Evolutionary conservation across 805 yeast genomes (phyloP).

Genomic region (Cyberlindnera suaveolens): DNA sequence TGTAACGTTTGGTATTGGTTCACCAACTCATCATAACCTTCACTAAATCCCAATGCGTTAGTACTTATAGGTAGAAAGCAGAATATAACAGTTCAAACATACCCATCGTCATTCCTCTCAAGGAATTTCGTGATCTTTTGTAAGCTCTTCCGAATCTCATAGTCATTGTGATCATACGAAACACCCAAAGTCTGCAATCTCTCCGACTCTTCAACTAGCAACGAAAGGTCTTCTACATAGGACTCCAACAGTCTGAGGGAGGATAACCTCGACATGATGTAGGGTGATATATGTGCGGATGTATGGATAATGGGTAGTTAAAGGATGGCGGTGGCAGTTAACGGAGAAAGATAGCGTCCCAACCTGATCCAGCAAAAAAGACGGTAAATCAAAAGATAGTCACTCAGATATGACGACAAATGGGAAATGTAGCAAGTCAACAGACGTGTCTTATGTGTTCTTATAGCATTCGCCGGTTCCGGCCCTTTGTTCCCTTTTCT

Average conservation of each 20-base stretch:
- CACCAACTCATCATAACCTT: slow-evolving; percentile 23
- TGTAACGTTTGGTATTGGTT: slow-evolving; percentile 11
- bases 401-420: too few species aligned
- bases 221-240: slow-evolving; percentile 21
- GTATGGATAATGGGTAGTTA: too few species aligned
- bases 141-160: slow-evolving; percentile 18
- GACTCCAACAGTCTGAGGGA: slow-evolving; percentile 22
- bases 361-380: too few species aligned
- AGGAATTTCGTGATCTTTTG: slow-evolving; percentile 19
- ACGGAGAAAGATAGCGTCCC: too few species aligned
- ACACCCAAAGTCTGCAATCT: slow-evolving; percentile 13
- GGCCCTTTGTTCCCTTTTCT: too few species aligned
- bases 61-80: not conserved
- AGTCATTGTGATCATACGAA: slow-evolving; percentile 15
- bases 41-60: slow-evolving; percentile 10
- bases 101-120: slow-evolving; percentile 23
- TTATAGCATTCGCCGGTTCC: too few species aligned
- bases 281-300: too few species aligned
- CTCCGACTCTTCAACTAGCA: slow-evolving; percentile 18
- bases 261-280: slow-evolving; percentile 15
- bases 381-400: too few species aligned
- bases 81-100: slow-evolving; percentile 2
- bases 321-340: too few species aligned
- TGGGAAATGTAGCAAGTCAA: too few species aligned
- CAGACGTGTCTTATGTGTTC: too few species aligned